Evolutionary conservation across 345 rosid species (phyloP), one percentile per base, ranked within the genome.

Genomic region (Brassica juncea): DNA sequence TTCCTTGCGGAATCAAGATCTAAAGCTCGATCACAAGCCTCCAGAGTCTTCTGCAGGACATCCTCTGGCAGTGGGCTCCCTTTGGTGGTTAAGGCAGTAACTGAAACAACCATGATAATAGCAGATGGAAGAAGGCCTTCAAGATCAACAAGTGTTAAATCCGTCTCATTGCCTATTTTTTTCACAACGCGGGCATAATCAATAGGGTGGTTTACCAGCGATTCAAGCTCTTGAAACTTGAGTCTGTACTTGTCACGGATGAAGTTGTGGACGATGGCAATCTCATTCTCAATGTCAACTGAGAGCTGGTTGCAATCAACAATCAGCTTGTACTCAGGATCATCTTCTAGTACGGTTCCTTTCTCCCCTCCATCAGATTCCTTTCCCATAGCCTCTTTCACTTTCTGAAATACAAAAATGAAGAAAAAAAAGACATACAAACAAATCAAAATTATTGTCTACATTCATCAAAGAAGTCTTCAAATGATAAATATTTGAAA

Each of bases 111-210:
- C 98, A 93, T 93, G 74, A 91, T 91, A 49, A 90, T 88, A 57
- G 98, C 97, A 0, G 96, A 89, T 0, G 98, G 99, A 49, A 93
- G 79, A 70, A 95, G 91, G 16, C 89, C 94, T 84, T 86, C 97
- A 16, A 93, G 82, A 80, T 95, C 94, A 68, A 94, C 97, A 75
- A 92, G 90, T 3, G 97, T 89, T 71, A 94, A 80, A 83, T 94
- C 99, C 82, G 84, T 84, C 85, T 93, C 99, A 66, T 93, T 93
- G 15, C 89, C 96, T 52, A 95, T 95, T 80, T 85, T 93, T 82
- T 93, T 93, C 62, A 95, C 98, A 62, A 93, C 94, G 52, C 97
- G 94, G 1, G 97, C 96, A 81, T 95, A 95, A 76, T 93, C 98
- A 23, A 95, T 93, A 0, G 98, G 98, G 66, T 93, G 98, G 64